A percentile compares a stretch with the other conserved stretches of the same genome.
phyloP scores from a whole-genome alignment of 768 basidiomycete species.

The Boletus edulis region DNA sequence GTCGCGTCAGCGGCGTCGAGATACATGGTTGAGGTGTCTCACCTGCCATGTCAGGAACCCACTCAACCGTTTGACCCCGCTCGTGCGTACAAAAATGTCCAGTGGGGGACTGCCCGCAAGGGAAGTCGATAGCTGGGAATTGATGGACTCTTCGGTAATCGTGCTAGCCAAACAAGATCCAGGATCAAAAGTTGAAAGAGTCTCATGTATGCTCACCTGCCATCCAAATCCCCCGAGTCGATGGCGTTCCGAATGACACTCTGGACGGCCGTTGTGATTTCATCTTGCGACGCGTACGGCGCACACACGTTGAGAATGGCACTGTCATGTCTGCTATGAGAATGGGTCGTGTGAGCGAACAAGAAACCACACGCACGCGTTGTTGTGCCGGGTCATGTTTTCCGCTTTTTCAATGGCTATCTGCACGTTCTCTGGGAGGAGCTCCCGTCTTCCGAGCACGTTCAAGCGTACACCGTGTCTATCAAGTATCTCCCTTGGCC shows the following conservation, averaged over 20 bases:
- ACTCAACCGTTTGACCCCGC: constrained; percentile 61
- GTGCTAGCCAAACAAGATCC: constrained; percentile 25
- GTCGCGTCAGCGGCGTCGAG: background rate
- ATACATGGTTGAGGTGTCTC: background rate
- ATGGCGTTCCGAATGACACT: constrained; percentile 33
- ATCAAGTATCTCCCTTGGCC: constrained; percentile 72
- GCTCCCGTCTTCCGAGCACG: constrained; percentile 68
- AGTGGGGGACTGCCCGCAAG: constrained; percentile 71
- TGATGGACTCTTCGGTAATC: constrained; percentile 69
- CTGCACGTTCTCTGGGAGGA: constrained; percentile 80
- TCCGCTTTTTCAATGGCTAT: constrained; percentile 70
- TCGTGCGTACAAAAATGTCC: constrained; percentile 89
- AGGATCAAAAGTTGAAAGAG: background rate
- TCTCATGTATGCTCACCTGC: constrained; percentile 13
- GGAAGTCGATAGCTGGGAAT: constrained; percentile 63
- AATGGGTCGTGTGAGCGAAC: background rate
- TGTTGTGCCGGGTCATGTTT: constrained; percentile 69
- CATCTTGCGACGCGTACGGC: constrained; percentile 89
- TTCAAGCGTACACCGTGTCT: constrained; percentile 82
- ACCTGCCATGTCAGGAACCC: constrained; percentile 98
- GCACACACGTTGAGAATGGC: constrained; percentile 90
- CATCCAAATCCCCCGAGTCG: constrained; percentile 30
- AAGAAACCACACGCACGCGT: constrained; percentile 43
- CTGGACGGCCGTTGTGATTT: constrained; percentile 77
- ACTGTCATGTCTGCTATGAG: constrained; percentile 38